Conservation (phyloP, 805 yeast species). For the Scheffersomyces lignosus region DNA sequence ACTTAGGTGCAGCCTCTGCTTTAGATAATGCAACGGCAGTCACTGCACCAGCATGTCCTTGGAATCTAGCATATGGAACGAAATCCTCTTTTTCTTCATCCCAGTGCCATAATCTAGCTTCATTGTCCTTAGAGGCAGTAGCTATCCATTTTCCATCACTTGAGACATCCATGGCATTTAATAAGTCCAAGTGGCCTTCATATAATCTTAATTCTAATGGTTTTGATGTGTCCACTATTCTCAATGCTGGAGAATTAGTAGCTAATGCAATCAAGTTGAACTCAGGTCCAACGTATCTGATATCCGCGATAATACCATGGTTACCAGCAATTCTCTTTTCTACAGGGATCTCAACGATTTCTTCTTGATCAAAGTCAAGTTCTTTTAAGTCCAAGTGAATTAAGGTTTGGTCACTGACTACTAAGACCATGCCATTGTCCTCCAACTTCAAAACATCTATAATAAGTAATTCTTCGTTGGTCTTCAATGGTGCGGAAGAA, state of each 20-base stretch:
- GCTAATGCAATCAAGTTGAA: slow-evolving; percentile 71
- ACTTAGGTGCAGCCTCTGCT: slow-evolving; percentile 55
- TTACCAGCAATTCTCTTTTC: slow-evolving; percentile 76
- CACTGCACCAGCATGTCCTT: slow-evolving; percentile 86
- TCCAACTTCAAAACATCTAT: slow-evolving; percentile 52
- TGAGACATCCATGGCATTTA: slow-evolving; percentile 77
- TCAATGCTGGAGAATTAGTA: slow-evolving; percentile 86
- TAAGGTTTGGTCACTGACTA: slow-evolving; percentile 84
- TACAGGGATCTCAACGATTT: slow-evolving; percentile 35
- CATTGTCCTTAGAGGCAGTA: slow-evolving; percentile 87
- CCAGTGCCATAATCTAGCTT: slow-evolving; percentile 81
- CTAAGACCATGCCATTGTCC: slow-evolving; percentile 44
- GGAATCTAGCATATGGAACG: slow-evolving; percentile 58
- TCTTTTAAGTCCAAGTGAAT: slow-evolving; percentile 41
- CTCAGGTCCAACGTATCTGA: slow-evolving; percentile 71
- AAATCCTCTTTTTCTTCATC: slow-evolving; percentile 41
- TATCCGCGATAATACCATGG: slow-evolving; percentile 93
- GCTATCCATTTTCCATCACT: slow-evolving; percentile 86
- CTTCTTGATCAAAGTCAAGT: slow-evolving; percentile 18
- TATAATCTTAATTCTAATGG: slow-evolving; percentile 63
- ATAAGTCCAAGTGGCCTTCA: slow-evolving; percentile 83
- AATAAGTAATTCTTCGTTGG: slow-evolving; percentile 73
- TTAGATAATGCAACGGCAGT: slow-evolving; percentile 79
- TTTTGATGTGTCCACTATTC: slow-evolving; percentile 65
- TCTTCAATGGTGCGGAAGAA: slow-evolving; percentile 48